Conservation (phyloP, 345 rosid genomes). For the Eucalyptus polybractea region DNA sequence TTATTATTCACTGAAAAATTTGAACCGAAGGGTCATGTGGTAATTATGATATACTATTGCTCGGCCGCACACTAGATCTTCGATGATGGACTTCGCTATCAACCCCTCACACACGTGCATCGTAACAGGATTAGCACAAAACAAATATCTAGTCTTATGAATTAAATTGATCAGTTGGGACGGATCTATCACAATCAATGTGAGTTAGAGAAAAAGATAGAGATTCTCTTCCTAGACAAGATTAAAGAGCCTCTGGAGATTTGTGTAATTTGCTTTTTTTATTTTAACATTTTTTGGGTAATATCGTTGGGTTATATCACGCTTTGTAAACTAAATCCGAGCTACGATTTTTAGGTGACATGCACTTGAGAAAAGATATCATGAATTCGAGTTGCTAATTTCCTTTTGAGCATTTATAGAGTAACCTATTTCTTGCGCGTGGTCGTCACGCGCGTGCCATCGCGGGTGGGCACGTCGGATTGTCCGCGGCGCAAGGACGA, state of each 20-base stretch:
- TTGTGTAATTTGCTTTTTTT: neutral
- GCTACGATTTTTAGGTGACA: neutral
- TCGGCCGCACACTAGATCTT: rapidly evolving
- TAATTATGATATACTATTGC: neutral
- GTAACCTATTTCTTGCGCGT: neutral
- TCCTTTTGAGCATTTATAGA: too few species aligned
- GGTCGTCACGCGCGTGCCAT: neutral
- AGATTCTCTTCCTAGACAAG: rapidly evolving
- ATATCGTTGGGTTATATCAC: neutral
- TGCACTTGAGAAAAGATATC: neutral
- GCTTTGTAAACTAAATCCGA: neutral
- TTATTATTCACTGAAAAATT: neutral
- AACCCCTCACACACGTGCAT: rapidly evolving
- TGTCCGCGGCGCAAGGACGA: neutral
- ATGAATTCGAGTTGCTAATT: too few species aligned
- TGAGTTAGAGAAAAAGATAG: rapidly evolving
- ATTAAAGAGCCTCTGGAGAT: rapidly evolving
- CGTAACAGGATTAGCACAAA: rapidly evolving
- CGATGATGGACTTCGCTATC: neutral
- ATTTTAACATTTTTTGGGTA: neutral
- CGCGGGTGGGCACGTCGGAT: neutral
- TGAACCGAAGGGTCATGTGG: rapidly evolving
- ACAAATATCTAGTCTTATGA: rapidly evolving
- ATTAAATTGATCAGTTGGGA: rapidly evolving
- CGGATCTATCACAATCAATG: rapidly evolving